phyloP scores from a whole-genome alignment of 345 rosid genomes.

The Geranium rotundifolium region DNA sequence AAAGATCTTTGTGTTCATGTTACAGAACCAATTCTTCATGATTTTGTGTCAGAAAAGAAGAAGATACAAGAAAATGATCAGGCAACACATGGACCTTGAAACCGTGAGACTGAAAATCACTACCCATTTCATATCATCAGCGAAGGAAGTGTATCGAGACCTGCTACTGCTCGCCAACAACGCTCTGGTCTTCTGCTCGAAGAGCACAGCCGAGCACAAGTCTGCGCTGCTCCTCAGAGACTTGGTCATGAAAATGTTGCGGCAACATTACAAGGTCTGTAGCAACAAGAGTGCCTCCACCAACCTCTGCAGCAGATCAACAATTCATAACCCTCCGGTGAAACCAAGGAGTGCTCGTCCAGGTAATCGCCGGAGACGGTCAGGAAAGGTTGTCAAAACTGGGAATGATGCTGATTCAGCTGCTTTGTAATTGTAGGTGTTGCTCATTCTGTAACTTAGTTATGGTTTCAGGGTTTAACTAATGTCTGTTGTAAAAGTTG shows the following conservation, averaged over 20 bases:
- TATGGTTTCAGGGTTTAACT: neutral
- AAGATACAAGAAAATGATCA: constrained; percentile 71
- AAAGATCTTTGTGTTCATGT: neutral
- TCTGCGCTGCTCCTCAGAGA: constrained; percentile 52
- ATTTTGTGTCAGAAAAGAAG: constrained; percentile 49
- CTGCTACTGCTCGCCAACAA: constrained; percentile 68
- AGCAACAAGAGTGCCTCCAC: constrained; percentile 16
- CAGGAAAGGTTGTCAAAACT: constrained; percentile 14
- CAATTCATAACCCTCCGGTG: constrained; percentile 22
- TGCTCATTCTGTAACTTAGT: neutral
- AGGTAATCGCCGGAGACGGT: constrained; percentile 10
- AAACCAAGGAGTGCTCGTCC: constrained; percentile 31
- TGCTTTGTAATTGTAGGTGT: constrained; percentile 10
- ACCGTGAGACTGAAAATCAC: constrained; percentile 53
- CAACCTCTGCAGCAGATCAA: constrained; percentile 14
- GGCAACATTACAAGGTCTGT: constrained; percentile 25
- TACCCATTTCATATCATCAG: constrained; percentile 28
- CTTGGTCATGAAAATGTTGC: constrained; percentile 36
- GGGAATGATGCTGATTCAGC: constrained; percentile 22
- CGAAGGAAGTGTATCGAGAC: constrained; percentile 53
- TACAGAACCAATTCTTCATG: neutral
- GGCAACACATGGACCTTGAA: constrained; percentile 64
- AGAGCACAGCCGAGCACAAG: constrained; percentile 73
- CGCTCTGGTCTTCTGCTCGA: constrained; percentile 59
- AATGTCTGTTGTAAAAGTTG: too few relatives aligned